phyloP scores from a whole-genome alignment of 2,329 filamentous ascomycete species.

The Chaetomiaceae sp. region DNA sequence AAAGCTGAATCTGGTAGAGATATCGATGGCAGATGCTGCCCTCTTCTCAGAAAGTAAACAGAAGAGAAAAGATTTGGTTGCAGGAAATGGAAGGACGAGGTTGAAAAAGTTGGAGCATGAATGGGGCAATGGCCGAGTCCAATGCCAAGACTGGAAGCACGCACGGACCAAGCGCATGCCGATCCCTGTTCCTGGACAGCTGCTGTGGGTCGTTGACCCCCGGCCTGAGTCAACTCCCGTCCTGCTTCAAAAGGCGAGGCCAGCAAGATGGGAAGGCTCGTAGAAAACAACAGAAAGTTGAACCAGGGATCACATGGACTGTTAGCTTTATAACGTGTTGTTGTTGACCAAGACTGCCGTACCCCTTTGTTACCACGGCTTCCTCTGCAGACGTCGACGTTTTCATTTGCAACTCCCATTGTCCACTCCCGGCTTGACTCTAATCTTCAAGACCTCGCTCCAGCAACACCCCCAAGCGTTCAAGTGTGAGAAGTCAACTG shows the following conservation, averaged over 20 bases:
- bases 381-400: no score
- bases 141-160: neutral
- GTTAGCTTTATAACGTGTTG: neutral
- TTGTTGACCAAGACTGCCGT: neutral
- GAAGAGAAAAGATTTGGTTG: neutral
- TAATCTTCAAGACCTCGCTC: no score
- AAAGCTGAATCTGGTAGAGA: neutral
- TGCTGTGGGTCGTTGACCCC: neutral
- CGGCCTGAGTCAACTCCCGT: constrained; percentile 10
- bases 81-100: neutral
- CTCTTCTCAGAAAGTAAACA: neutral
- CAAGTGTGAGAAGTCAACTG: no score
- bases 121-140: no score
- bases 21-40: neutral
- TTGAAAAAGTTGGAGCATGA: neutral
- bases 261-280: no score
- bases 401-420: no score
- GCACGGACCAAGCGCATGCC: neutral
- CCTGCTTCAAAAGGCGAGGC: neutral
- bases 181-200: neutral
- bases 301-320: neutral
- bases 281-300: neutral
- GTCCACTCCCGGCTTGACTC: no score
- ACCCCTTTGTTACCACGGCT: no score
- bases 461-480: no score